Evolutionary conservation across 164 flowering plant species (phyloP).

Genomic region (Euptelea pleiosperma): DNA sequence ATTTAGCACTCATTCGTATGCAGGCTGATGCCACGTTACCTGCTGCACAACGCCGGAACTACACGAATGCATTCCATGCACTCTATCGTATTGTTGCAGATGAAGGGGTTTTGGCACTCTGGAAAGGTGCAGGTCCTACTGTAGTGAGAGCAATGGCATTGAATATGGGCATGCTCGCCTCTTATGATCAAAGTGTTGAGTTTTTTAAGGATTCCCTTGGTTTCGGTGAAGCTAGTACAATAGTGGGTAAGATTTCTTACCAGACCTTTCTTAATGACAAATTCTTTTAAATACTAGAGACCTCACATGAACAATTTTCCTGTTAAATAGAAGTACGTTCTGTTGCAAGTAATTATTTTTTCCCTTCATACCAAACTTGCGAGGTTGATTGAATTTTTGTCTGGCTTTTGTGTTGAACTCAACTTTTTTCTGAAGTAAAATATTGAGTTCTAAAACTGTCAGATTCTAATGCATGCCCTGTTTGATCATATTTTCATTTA

Average conservation of each 20-base stretch:
- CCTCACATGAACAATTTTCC: too few relatives aligned
- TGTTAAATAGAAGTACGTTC: too few relatives aligned
- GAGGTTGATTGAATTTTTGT: too few relatives aligned
- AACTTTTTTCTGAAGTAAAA: too few relatives aligned
- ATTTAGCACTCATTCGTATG: slow-evolving; percentile 93
- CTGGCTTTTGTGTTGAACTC: too few relatives aligned
- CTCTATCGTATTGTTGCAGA: slow-evolving; percentile 73
- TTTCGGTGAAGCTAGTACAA: slow-evolving; percentile 70
- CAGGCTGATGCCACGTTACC: slow-evolving; percentile 97
- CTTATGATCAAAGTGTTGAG: slow-evolving; percentile 92
- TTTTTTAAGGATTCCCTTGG: slow-evolving; percentile 75
- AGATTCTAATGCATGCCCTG: too few relatives aligned
- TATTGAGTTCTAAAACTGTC: too few relatives aligned
- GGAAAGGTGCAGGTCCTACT: slow-evolving; percentile 99
- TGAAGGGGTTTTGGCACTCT: slow-evolving; percentile 87
- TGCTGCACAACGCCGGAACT: slow-evolving; percentile 72
- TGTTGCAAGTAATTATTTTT: too few relatives aligned
- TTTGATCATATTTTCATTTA: too few relatives aligned
- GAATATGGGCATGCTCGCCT: slow-evolving; percentile 97
- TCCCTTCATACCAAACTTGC: too few relatives aligned
- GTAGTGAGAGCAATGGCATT: slow-evolving; percentile 95
- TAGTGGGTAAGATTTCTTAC: slow-evolving; percentile 54
- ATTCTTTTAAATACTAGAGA: too few relatives aligned
- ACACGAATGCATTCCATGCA: slow-evolving; percentile 89
- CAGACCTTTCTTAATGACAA: too few relatives aligned